These are phyloP conservation scores for Candida easanensis DNA, from an alignment of 805 yeast species.

Conservation along the genomic window DNA sequence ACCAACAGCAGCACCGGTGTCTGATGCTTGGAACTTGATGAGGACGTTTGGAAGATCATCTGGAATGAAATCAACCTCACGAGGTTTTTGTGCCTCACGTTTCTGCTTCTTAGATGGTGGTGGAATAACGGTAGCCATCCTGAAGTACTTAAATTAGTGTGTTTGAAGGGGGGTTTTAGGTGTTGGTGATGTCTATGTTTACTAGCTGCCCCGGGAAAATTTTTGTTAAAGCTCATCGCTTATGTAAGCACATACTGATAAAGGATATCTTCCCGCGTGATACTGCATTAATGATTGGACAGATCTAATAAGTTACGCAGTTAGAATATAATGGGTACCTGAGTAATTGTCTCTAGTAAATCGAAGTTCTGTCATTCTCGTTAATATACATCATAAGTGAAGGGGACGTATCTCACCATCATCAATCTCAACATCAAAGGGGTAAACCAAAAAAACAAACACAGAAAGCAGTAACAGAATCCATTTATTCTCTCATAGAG, in stretches of 20 bases:
- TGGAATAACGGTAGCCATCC: conserved; percentile 90
- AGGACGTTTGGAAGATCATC: conserved; percentile 81
- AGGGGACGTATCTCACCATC: too few relatives aligned
- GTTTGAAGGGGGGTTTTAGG: not conserved
- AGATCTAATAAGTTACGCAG: too few relatives aligned
- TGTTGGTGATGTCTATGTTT: not conserved
- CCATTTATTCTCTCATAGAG: conserved; percentile 25
- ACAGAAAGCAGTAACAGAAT: not conserved
- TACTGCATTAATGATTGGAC: too few relatives aligned
- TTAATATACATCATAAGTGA: too few relatives aligned
- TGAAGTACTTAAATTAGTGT: not conserved
- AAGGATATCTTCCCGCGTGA: too few relatives aligned
- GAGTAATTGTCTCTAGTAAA: too few relatives aligned
- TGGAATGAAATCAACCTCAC: conserved; percentile 73
- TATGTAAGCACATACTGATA: conserved; percentile 13
- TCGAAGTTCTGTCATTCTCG: too few relatives aligned
- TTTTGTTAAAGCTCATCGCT: conserved; percentile 22
- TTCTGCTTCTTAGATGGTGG: conserved; percentile 90
- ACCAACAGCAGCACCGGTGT: conserved; percentile 83
- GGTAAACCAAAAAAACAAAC: not conserved
- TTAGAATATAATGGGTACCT: too few relatives aligned
- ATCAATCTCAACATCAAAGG: too few relatives aligned
- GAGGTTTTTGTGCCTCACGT: conserved; percentile 76
- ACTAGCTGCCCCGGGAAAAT: conserved; percentile 3
- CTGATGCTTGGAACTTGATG: conserved; percentile 88